Percentiles rank a stretch among this genome's conserved stretches.
Evolutionary conservation across 495 filamentous ascomycete genomes (phyloP).

Genomic region (Parathielavia appendiculata): DNA sequence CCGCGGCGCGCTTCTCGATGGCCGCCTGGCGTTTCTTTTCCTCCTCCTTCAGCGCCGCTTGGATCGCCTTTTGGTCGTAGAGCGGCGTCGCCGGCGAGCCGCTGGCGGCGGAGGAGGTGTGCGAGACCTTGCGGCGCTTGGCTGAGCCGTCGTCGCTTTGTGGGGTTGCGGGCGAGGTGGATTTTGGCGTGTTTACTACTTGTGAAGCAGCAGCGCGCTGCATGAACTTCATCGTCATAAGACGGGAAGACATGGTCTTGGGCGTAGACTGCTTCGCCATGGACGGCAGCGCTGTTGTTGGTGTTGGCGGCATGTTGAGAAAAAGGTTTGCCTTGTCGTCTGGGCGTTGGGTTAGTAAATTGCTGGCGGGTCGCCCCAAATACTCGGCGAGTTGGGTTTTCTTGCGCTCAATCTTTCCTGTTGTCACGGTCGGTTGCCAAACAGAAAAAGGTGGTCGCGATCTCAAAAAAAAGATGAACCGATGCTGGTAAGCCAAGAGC

Average conservation of each 20-base stretch:
- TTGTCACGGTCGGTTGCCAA: not conserved
- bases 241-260: conserved; percentile 82
- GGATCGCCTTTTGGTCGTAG: conserved; percentile 49
- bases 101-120: conserved; percentile 18
- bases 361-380: not conserved
- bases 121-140: conserved; percentile 51
- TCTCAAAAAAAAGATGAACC: not conserved
- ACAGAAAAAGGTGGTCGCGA: not conserved
- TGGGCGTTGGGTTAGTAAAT: not conserved
- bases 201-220: conserved; percentile 65
- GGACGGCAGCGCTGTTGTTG: conserved; percentile 13
- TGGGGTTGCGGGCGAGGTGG: conserved; percentile 40
- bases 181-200: conserved; percentile 37
- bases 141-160: conserved; percentile 33
- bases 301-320: conserved; percentile 23
- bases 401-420: not conserved
- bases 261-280: conserved; percentile 40
- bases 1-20: conserved; percentile 62
- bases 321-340: not conserved
- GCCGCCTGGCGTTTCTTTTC: conserved; percentile 69
- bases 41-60: conserved; percentile 67
- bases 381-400: not conserved
- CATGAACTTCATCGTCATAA: conserved; percentile 99
- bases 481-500: not conserved
- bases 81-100: conserved; percentile 22